phyloP scores from a whole-genome alignment of 495 filamentous ascomycete genomes.

The Penicillium coprophilum region DNA sequence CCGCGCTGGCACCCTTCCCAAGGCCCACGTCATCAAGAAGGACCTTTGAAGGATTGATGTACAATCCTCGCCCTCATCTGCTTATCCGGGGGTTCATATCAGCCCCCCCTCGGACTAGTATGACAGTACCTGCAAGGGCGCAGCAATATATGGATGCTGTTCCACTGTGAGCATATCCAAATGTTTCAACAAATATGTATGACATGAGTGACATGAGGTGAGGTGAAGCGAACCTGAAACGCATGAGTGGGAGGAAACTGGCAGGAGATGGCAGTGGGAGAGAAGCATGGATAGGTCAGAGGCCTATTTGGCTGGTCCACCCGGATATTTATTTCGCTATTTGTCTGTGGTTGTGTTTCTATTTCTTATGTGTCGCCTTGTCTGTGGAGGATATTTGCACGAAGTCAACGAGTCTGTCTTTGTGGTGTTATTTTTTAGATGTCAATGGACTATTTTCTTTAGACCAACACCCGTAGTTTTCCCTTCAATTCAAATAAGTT shows the following conservation, averaged over 20 bases:
- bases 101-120: background rate
- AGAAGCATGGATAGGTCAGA: conserved; percentile 6
- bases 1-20: conserved; percentile 41
- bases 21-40: conserved; percentile 42
- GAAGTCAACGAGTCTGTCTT: conserved; percentile 16
- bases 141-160: conserved; percentile 1
- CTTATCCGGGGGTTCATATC: background rate
- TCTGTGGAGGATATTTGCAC: background rate
- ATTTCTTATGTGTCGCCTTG: background rate
- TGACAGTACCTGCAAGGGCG: background rate
- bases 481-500: background rate
- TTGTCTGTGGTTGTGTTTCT: conserved; percentile 16
- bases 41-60: conserved; percentile 25
- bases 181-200: conserved; percentile 5
- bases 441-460: conserved; percentile 7
- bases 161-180: conserved; percentile 1
- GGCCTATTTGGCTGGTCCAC: conserved; percentile 11
- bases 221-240: background rate
- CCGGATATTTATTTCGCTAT: background rate
- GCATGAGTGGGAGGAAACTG: background rate
- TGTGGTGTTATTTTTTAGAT: conserved; percentile 9
- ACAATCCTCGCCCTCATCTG: background rate
- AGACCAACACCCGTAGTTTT: background rate
- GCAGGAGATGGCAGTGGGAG: background rate
- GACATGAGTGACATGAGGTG: conserved; percentile 10